These are phyloP conservation scores for Xylaria sp. DNA, from an alignment of 2,329 filamentous ascomycete genomes.

Conservation along the genomic window DNA sequence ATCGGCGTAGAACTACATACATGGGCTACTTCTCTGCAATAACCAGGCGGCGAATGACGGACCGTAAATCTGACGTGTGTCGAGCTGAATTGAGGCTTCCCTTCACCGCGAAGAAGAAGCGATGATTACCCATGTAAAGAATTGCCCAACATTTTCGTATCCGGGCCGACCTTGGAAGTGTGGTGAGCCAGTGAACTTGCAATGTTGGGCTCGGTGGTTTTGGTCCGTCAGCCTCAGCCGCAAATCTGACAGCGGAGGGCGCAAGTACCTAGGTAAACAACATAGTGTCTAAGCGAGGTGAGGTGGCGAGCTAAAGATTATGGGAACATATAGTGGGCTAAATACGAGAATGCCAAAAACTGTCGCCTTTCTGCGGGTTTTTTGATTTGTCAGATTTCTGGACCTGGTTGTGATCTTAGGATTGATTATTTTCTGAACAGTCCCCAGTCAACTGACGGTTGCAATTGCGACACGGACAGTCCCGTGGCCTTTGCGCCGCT, in stretches of 20 bases:
- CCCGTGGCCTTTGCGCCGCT: too few species aligned
- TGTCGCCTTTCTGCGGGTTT: neutral
- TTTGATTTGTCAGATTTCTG: too few species aligned
- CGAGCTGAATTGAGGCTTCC: neutral
- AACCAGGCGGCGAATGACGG: neutral
- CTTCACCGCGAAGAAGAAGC: neutral
- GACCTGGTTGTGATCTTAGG: too few species aligned
- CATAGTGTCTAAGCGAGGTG: neutral
- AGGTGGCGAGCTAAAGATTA: neutral
- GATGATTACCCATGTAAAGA: neutral
- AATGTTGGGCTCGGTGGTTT: neutral
- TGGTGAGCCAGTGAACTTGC: neutral
- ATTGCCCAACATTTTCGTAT: neutral
- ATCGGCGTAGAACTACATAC: too few species aligned
- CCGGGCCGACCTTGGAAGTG: neutral
- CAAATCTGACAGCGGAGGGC: neutral
- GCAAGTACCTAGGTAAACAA: conserved; percentile 1
- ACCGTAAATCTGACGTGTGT: neutral
- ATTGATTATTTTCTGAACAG: too few species aligned
- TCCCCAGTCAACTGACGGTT: too few species aligned
- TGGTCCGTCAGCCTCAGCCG: neutral
- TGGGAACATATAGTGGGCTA: neutral
- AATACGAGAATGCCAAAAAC: neutral
- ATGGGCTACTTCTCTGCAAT: too few species aligned
- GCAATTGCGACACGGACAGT: too few species aligned